These are phyloP conservation scores for Verticillium longisporum DNA, from an alignment of 2,329 filamentous ascomycete genomes.

Conservation along the genomic window DNA sequence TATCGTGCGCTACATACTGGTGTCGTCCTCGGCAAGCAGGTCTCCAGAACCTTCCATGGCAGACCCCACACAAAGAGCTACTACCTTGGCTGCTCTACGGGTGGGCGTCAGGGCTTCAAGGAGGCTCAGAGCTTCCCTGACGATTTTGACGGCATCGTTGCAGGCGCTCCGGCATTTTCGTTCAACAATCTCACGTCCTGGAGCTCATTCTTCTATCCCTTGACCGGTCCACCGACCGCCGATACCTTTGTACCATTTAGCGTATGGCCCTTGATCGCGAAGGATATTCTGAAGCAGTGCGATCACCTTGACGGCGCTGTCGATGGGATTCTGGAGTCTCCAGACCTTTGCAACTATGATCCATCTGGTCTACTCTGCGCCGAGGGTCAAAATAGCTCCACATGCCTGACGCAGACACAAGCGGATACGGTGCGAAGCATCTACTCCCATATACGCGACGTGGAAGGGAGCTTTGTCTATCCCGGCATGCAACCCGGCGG, in stretches of 20 bases:
- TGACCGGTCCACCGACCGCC: slow-evolving; percentile 28
- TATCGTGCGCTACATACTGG: slow-evolving; percentile 34
- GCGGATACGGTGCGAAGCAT: slow-evolving; percentile 25
- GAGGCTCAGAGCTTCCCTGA: slow-evolving; percentile 30
- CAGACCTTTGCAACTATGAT: slow-evolving; percentile 35
- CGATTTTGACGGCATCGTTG: slow-evolving; percentile 49
- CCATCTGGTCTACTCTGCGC: slow-evolving; percentile 33
- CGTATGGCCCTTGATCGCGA: slow-evolving; percentile 5
- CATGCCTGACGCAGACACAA: slow-evolving; percentile 33
- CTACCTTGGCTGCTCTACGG: slow-evolving; percentile 46
- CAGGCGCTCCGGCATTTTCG: slow-evolving; percentile 36
- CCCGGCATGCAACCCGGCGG: slow-evolving; percentile 41
- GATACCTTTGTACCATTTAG: slow-evolving; percentile 15
- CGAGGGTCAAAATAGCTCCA: slow-evolving; percentile 20
- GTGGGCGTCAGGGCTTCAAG: slow-evolving; percentile 46
- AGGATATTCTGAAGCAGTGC: slow-evolving; percentile 32
- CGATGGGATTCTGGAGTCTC: slow-evolving; percentile 41
- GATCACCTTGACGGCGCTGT: slow-evolving; percentile 39
- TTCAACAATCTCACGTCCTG: slow-evolving; percentile 29
- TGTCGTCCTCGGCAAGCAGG: slow-evolving; percentile 34
- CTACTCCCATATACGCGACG: slow-evolving; percentile 19
- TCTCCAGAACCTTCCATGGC: slow-evolving; percentile 35
- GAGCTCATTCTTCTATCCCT: slow-evolving; percentile 37
- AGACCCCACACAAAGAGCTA: slow-evolving; percentile 31
- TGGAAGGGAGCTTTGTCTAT: slow-evolving; percentile 28